phyloP scores from a whole-genome alignment of 352 stramenopile genomes.

The Globisporangium apiculatum region DNA sequence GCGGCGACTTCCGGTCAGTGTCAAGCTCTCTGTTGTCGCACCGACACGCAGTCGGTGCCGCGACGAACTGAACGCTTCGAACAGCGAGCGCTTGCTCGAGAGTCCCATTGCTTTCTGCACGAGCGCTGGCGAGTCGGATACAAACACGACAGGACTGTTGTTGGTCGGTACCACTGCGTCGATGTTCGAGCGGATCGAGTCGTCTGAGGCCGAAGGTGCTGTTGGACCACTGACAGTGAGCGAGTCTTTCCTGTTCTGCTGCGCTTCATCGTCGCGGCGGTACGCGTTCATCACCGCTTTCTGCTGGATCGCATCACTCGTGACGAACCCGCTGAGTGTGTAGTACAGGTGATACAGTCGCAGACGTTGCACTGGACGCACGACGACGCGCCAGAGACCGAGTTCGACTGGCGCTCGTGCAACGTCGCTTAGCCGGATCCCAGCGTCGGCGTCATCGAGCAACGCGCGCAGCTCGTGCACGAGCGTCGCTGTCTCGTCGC shows the following conservation, averaged over 20 bases:
- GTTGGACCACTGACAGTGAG: background rate
- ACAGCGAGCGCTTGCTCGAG: slow-evolving; percentile 4
- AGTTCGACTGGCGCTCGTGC: slow-evolving; percentile 17
- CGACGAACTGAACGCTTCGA: slow-evolving; percentile 1
- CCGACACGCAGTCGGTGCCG: slow-evolving; percentile 6
- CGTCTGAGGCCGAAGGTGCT: background rate
- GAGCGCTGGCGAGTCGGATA: background rate
- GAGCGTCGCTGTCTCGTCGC: background rate
- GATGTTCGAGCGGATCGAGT: background rate
- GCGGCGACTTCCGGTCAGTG: background rate
- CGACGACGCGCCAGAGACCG: slow-evolving; percentile 34
- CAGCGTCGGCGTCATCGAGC: slow-evolving; percentile 17
- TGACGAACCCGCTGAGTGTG: slow-evolving; percentile 17
- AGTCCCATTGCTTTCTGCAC: slow-evolving; percentile 1
- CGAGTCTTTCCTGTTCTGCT: background rate
- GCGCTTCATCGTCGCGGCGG: background rate
- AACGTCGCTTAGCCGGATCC: slow-evolving; percentile 20
- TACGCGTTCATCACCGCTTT: background rate
- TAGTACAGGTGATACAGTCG: slow-evolving; percentile 27
- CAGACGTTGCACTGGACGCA: slow-evolving; percentile 28
- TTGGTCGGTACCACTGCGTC: too few species aligned
- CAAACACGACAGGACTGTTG: too few species aligned
- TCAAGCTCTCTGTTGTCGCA: background rate
- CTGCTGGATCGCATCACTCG: background rate
- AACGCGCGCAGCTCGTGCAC: slow-evolving; percentile 10